Conservation (phyloP, 441 rosid genomes). For the Gossypium lobatum region DNA sequence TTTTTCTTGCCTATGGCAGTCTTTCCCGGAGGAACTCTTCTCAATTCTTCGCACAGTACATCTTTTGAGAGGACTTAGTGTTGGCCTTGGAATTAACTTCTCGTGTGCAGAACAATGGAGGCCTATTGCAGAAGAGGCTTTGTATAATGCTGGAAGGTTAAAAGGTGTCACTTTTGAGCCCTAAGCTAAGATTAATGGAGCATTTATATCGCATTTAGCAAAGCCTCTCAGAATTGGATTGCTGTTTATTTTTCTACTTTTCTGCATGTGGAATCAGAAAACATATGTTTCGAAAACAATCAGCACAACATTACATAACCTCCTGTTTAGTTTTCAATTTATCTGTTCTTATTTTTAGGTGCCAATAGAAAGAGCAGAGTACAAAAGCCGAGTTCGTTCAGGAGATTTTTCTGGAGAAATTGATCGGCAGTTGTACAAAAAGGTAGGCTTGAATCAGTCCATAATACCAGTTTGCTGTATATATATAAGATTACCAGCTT, state of each 20-base stretch:
- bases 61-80: conserved; percentile 86
- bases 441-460: not conserved
- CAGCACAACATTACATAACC: not conserved
- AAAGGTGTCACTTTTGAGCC: conserved; percentile 36
- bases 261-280: not conserved
- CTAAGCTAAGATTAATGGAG: not conserved
- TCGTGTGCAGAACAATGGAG: conserved; percentile 89
- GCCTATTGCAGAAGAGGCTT: conserved; percentile 80
- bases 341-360: conserved; percentile 21
- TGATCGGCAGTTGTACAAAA: conserved; percentile 9
- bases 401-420: conserved; percentile 26
- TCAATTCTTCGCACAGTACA: conserved; percentile 82
- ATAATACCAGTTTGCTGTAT: not conserved
- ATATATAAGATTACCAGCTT: not conserved
- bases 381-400: conserved; percentile 20
- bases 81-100: conserved; percentile 80
- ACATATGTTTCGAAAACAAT: not conserved
- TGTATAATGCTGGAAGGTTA: conserved; percentile 63
- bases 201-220: not conserved
- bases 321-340: not conserved
- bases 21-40: conserved; percentile 92
- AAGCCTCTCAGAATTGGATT: not conserved
- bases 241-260: not conserved
- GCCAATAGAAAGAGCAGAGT: conserved; percentile 21
- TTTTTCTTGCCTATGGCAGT: conserved; percentile 32